Evolutionary conservation across 495 filamentous ascomycete genomes (phyloP).

Genomic region (Clohesyomyces aquaticus): DNA sequence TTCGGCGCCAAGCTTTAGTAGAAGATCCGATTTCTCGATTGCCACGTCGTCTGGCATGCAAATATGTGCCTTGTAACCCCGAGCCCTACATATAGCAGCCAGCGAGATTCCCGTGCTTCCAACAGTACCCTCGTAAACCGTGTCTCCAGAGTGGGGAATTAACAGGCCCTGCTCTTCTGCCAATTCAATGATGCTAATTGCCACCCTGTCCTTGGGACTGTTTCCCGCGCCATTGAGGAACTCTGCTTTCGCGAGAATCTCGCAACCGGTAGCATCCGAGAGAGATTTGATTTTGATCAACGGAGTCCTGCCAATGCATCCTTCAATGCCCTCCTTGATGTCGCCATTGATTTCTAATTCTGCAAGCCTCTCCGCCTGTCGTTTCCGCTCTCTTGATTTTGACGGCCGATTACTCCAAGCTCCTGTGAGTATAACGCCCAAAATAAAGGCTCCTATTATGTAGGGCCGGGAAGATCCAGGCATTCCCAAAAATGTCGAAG

Average conservation of each 20-base stretch:
- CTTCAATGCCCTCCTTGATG: conserved; percentile 76
- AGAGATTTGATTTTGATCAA: conserved; percentile 85
- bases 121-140: conserved; percentile 96
- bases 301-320: conserved; percentile 92
- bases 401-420: background rate
- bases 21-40: conserved; percentile 82
- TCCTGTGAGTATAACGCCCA: background rate
- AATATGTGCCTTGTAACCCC: conserved; percentile 90
- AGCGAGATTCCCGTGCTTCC: conserved; percentile 75
- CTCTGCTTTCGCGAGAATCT: conserved; percentile 94
- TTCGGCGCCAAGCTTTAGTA: conserved; percentile 85
- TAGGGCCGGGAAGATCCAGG: background rate
- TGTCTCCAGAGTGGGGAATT: conserved; percentile 80
- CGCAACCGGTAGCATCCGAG: conserved; percentile 88
- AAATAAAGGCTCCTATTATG: background rate
- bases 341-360: conserved; percentile 34
- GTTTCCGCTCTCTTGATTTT: background rate
- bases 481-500: background rate
- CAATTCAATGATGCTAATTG: conserved; percentile 80
- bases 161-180: conserved; percentile 80
- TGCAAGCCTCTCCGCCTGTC: background rate
- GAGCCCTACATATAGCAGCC: conserved; percentile 82
- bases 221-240: conserved; percentile 95
- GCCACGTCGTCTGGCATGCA: conserved; percentile 96
- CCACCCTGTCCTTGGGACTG: conserved; percentile 94